Evolutionary conservation across 805 yeast species (phyloP), one percentile per base, ranked within the genome.

Genomic region (Candida jianshihensis): DNA sequence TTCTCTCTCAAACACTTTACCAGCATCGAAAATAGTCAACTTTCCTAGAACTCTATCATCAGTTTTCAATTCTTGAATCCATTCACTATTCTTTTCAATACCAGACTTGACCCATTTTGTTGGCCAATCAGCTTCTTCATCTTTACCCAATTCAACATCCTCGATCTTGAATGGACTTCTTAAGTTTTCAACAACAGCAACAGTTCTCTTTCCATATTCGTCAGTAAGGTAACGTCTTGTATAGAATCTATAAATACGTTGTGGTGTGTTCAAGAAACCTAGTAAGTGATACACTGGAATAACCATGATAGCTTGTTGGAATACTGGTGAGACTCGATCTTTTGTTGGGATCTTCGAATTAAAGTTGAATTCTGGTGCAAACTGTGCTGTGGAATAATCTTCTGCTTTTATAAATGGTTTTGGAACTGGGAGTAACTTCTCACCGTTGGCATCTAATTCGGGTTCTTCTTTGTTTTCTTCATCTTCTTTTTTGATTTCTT

Each of bases 81-180:
- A 90, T 56, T 90, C 97, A 44, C 95, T 81, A 28, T 73, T 63
- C 45, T 76, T 81, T 35, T 75, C 82, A 32, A 59, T 55, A n/a
- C 96, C 95, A 40, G 69, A 71, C 46, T 76, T 70, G 24, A 85
- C 82, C 96, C 97, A 90, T 39, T 71, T 70, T 37, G 64, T 59
- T 12, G 96, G 96, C 97, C 97, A 90, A 45, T 85, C 90, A 6
- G 57, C 51, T 54, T 89, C 96, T 56, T 88, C 96, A 29, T 66
- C 75, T 36, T 62, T 50, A 37, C 61, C 70, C 16, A 57, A 34
- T 14, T 60, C 59, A 14, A 60, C 53, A 38, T 75, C 78, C 4
- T 49, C 47, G 10, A 53, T 40, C 31, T 65, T 57, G 49, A 75
- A 83, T 9, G 76, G 73, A 33, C 94, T 66, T 4, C 63, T 53